Conservation (phyloP, 768 basidiomycete species). For the Trichaptum fuscoviolaceum region DNA sequence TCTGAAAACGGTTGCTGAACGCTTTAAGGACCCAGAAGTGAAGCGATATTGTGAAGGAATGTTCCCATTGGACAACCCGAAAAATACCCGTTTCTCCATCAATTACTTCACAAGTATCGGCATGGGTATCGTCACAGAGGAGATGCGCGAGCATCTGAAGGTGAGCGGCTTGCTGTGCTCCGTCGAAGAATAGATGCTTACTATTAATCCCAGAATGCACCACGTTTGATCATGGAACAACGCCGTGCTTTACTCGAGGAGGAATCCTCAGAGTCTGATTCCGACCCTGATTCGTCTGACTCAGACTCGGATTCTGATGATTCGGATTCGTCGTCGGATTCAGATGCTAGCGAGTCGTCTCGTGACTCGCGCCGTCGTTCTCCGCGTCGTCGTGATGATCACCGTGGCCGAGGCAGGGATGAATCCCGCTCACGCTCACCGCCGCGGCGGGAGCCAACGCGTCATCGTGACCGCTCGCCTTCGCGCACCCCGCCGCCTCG, state of each 20-base stretch:
- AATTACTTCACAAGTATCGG: conserved; percentile 98
- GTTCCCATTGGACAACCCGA: conserved; percentile 96
- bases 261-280: conserved; percentile 41
- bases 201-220: conserved; percentile 68
- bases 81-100: conserved; percentile 94
- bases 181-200: conserved; percentile 8
- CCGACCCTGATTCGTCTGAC: conserved; percentile 31
- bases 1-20: conserved; percentile 74
- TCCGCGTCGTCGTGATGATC: conserved; percentile 18
- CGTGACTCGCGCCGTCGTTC: conserved; percentile 24
- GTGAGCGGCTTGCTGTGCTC: conserved; percentile 35
- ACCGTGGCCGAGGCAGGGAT: conserved; percentile 22
- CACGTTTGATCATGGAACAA: conserved; percentile 90
- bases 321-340: conserved; percentile 27
- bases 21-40: conserved; percentile 87
- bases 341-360: conserved; percentile 34
- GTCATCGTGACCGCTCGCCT: conserved; percentile 7
- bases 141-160: conserved; percentile 95
- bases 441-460: conserved; percentile 4
- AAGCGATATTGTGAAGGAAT: conserved; percentile 67
- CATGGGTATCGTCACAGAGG: conserved; percentile 85
- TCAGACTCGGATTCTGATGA: conserved; percentile 32
- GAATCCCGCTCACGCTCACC: conserved; percentile 29
- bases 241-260: conserved; percentile 83
- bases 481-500: conserved; percentile 14